These are phyloP conservation scores for Vitis rupestris DNA, from an alignment of 164 flowering plant genomes.

Conservation along the genomic window DNA sequence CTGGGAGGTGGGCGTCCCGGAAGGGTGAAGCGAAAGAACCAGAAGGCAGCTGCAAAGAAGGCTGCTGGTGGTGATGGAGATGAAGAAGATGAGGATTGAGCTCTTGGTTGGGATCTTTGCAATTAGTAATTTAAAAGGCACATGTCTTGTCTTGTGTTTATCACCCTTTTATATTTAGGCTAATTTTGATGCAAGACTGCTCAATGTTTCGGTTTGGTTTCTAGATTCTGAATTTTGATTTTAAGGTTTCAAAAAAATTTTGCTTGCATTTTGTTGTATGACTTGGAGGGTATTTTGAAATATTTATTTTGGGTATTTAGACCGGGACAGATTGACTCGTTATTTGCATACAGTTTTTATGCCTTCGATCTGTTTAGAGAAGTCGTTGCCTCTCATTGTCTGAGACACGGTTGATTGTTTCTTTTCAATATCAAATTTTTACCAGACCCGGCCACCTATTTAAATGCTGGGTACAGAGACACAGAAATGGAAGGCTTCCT, in stretches of 20 bases:
- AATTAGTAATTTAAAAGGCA: background rate
- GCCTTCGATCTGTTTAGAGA: too few species aligned
- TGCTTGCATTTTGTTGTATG: conserved; percentile 1
- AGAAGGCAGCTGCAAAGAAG: conserved; percentile 56
- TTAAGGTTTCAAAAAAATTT: background rate
- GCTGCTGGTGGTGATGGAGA: conserved; percentile 58
- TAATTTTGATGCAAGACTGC: background rate
- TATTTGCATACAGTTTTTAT: background rate
- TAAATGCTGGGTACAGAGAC: too few species aligned
- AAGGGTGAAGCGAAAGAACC: conserved; percentile 57
- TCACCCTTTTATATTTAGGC: background rate
- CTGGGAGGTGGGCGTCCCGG: conserved; percentile 63
- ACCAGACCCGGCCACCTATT: too few species aligned
- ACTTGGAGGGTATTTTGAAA: background rate
- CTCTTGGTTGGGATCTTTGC: background rate
- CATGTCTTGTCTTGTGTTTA: background rate
- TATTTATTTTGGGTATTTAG: background rate
- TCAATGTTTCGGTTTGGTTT: background rate
- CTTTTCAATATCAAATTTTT: too few species aligned
- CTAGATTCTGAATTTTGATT: background rate
- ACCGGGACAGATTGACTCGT: background rate
- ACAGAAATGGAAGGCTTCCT: too few species aligned
- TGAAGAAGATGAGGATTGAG: conserved; percentile 56
- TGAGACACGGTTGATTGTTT: too few species aligned
- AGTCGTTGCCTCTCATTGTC: too few species aligned